Base-by-base conservation (phyloP, 768 basidiomycete species). In the Calocybe gangraenosa region DNA sequence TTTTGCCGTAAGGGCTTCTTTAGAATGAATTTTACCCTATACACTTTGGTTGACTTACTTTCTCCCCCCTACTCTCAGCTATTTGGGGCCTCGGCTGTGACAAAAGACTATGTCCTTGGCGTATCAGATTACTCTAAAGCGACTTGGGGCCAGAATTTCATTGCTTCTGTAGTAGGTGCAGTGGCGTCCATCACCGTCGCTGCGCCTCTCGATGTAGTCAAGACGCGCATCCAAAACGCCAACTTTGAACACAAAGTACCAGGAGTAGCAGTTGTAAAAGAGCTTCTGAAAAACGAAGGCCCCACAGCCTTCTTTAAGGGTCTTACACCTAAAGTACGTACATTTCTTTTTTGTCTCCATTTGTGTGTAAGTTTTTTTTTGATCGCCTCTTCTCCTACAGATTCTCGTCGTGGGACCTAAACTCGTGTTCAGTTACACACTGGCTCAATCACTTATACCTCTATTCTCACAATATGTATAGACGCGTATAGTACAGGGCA, bases 151-250 rank as follows among this genome's bases (percentile, higher is more conserved):
- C 93, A 99, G 68, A 99, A 99, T 73, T 98, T 98, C 59, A 78
- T 98, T 55, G 92, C 95, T 1, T 95, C 92, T 10, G 77, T 98
- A 47, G 87, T 84, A 3, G 95, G 95, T 62, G 95, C 94, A 32
- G 84, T 96, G 32, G 86, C 95, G 2, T 94, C 92, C 23, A 97
- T 99, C 60, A 91, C 91, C 7, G 82, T 98, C 56, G 94, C 95
- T 13, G 94, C 95, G 2, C 95, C 95, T 0, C 83, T 99, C 9
- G 95, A 98, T 57, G 85, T 84, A 30, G 82, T 99, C 70, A 99
- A 99, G 74, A 93, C 94, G 15, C 89, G 94, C 20, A 96, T 99
- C 49, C 95, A 99, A 64, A 96, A 98, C 65, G 95, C 94, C 47
- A 95, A 96, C 73, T 99, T 97, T 61, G 90, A 92, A 65, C 75